phyloP scores from a whole-genome alignment of 805 yeast genomes.

The Metschnikowia continentalis region DNA sequence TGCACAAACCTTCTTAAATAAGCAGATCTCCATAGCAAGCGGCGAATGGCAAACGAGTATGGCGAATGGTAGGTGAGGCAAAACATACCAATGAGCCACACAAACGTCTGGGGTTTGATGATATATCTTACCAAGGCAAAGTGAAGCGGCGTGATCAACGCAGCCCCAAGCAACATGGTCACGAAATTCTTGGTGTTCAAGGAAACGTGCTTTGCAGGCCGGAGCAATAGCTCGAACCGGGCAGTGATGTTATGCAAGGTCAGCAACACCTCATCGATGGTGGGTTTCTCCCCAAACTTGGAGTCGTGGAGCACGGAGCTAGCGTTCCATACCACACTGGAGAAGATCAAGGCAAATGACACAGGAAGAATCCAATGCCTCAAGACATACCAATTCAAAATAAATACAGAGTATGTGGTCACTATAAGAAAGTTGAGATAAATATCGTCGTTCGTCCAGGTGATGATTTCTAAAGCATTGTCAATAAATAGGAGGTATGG shows the following conservation, averaged over 20 bases:
- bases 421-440: slow-evolving; percentile 43
- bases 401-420: slow-evolving; percentile 33
- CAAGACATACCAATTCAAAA: slow-evolving; percentile 40
- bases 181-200: slow-evolving; percentile 24
- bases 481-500: slow-evolving; percentile 47
- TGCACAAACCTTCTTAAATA: slow-evolving; percentile 35
- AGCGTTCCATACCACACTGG: slow-evolving; percentile 43
- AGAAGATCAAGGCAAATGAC: slow-evolving; percentile 30
- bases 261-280: slow-evolving; percentile 49
- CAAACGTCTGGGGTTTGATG: slow-evolving; percentile 28
- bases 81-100: slow-evolving; percentile 36
- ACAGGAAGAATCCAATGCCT: slow-evolving; percentile 38
- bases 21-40: slow-evolving; percentile 49
- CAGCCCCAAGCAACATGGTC: slow-evolving; percentile 27
- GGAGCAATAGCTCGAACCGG: slow-evolving; percentile 37
- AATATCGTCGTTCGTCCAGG: slow-evolving; percentile 55
- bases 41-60: slow-evolving; percentile 42
- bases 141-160: slow-evolving; percentile 43
- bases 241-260: slow-evolving; percentile 43
- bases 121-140: slow-evolving; percentile 30
- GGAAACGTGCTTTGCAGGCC: slow-evolving; percentile 34
- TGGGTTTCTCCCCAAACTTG: slow-evolving; percentile 43
- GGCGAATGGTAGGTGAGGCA: slow-evolving; percentile 45
- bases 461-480: slow-evolving; percentile 39
- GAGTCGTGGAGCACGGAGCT: slow-evolving; percentile 41